These are phyloP conservation scores for Cydonia oblonga DNA, from an alignment of 331 rosid genomes.

Conservation along the genomic window DNA sequence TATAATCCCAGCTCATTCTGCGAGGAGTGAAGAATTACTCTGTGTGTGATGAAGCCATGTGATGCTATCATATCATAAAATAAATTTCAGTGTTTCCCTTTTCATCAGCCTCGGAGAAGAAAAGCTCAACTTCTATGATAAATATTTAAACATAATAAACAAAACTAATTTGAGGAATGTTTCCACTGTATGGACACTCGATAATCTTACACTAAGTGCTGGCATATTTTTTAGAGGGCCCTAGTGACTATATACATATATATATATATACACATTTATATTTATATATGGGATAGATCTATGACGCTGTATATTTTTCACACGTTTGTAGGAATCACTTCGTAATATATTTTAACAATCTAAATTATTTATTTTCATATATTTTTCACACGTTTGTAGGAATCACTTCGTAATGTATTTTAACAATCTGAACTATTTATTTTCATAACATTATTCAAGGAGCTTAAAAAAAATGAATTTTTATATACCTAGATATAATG, in stretches of 20 bases:
- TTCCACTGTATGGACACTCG: background rate
- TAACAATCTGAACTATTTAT: fast-evolving
- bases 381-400: fast-evolving
- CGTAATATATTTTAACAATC: no score
- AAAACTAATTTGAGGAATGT: background rate
- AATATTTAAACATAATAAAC: background rate
- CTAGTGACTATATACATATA: background rate
- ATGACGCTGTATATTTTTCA: no score
- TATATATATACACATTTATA: no score
- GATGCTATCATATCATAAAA: background rate
- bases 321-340: fast-evolving
- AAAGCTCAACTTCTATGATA: conserved; percentile 7
- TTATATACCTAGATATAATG: conserved; percentile 16
- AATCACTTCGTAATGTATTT: no score
- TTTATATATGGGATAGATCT: no score
- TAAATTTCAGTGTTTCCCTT: conserved; percentile 1
- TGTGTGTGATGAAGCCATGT: background rate
- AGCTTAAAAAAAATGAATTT: background rate
- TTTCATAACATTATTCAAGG: no score
- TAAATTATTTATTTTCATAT: no score
- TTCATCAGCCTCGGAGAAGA: conserved; percentile 8
- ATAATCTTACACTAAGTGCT: background rate
- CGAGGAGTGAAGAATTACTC: background rate
- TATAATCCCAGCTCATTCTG: background rate
- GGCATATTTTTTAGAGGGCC: background rate